Evolutionary conservation across 257 asterid genomes (phyloP).

Genomic region (Paulownia fortunei): DNA sequence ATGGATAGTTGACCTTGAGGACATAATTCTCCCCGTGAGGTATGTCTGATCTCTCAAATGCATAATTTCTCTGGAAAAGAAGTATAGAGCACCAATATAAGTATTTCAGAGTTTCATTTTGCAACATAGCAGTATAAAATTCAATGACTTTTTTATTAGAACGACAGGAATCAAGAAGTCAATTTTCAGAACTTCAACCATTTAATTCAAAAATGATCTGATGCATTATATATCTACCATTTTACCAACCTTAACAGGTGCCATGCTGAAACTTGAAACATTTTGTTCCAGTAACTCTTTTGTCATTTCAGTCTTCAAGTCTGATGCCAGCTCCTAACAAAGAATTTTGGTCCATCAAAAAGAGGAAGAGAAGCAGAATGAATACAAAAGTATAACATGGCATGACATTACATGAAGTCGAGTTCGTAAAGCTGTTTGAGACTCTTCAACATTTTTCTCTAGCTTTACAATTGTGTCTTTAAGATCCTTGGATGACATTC

Average conservation of each 20-base stretch:
- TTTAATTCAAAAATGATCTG: constrained; percentile 14
- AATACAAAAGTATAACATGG: constrained; percentile 18
- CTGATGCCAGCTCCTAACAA: constrained; percentile 81
- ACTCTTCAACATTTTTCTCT: constrained; percentile 65
- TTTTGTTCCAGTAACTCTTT: constrained; percentile 60
- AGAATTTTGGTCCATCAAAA: constrained; percentile 31
- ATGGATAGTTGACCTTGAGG: constrained; percentile 85
- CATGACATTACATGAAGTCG: constrained; percentile 69
- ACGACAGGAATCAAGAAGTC: constrained; percentile 14
- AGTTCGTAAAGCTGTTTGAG: constrained; percentile 60
- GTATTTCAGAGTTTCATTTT: constrained; percentile 20
- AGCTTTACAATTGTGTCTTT: constrained; percentile 55
- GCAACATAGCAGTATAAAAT: constrained; percentile 17
- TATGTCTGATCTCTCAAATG: constrained; percentile 88
- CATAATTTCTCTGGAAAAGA: constrained; percentile 77
- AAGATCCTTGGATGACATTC: constrained; percentile 30
- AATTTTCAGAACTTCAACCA: constrained; percentile 1
- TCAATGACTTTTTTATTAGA: not conserved
- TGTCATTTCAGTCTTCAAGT: constrained; percentile 70
- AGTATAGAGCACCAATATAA: constrained; percentile 25
- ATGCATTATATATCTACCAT: constrained; percentile 26
- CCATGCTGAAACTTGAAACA: constrained; percentile 80
- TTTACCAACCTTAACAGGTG: constrained; percentile 84
- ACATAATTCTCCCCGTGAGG: constrained; percentile 86
- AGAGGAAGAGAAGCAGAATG: constrained; percentile 26